Conservation (phyloP, 2,329 filamentous ascomycete genomes). For the Neonectria neomacrospora region DNA sequence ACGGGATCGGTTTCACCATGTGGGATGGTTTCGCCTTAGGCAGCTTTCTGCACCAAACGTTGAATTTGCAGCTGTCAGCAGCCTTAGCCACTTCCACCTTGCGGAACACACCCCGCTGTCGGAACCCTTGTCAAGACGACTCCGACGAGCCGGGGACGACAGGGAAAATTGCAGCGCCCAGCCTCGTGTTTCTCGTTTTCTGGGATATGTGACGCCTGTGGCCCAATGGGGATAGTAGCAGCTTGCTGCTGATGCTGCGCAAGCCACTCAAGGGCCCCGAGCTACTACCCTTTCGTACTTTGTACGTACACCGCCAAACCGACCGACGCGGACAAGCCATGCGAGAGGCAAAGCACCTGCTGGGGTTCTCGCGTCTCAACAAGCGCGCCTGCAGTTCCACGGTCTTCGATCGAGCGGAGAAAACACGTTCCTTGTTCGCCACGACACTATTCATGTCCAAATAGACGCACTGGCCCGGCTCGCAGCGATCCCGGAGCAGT, state of each 20-base stretch:
- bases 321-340: conserved; percentile 4
- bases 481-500: conserved; percentile 2
- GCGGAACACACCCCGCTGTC: conserved; percentile 2
- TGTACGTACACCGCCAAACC: conserved; percentile 14
- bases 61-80: conserved; percentile 9
- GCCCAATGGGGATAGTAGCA: conserved; percentile 1
- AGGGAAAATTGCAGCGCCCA: neutral
- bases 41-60: conserved; percentile 8
- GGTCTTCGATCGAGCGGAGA: conserved; percentile 18
- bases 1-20: conserved; percentile 5
- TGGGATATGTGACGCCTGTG: neutral
- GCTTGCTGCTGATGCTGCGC: neutral
- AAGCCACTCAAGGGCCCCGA: conserved; percentile 9
- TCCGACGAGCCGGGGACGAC: neutral
- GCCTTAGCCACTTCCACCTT: neutral
- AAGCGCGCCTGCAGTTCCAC: conserved; percentile 24
- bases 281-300: neutral
- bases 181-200: neutral
- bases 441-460: neutral
- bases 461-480: conserved; percentile 26
- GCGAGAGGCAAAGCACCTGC: conserved; percentile 7
- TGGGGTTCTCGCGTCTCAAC: conserved; percentile 25
- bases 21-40: neutral
- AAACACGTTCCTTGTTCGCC: neutral
- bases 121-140: neutral